phyloP scores from a whole-genome alignment of 257 asterid genomes.

The Nicotiana knightiana region DNA sequence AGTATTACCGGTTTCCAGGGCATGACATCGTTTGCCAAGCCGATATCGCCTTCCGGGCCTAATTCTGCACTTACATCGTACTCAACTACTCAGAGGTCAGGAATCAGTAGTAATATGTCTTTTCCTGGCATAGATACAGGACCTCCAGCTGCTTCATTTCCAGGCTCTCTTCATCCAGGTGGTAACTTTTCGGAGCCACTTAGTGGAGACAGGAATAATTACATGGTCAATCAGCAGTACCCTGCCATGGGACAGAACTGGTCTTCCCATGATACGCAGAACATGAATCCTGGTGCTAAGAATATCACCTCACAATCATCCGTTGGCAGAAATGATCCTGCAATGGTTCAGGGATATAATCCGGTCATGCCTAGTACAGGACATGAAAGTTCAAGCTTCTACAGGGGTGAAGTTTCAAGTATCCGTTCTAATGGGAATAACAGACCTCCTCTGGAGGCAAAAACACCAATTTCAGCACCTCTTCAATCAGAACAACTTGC shows the following conservation, averaged over 20 bases:
- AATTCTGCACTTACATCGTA: slow-evolving; percentile 35
- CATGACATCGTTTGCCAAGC: slow-evolving; percentile 29
- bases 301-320: slow-evolving; percentile 24
- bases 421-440: slow-evolving; percentile 27
- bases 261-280: slow-evolving; percentile 42
- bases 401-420: slow-evolving; percentile 18
- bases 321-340: slow-evolving; percentile 18
- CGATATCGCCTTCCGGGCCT: slow-evolving; percentile 48
- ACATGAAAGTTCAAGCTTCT: slow-evolving; percentile 18
- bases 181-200: slow-evolving; percentile 17
- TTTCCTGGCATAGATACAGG: slow-evolving; percentile 23
- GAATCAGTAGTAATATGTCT: slow-evolving; percentile 13
- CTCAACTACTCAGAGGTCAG: slow-evolving; percentile 27
- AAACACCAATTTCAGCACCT: slow-evolving; percentile 30
- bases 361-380: slow-evolving; percentile 13
- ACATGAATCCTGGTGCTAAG: slow-evolving; percentile 18
- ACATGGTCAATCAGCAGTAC: slow-evolving; percentile 33
- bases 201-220: slow-evolving; percentile 31
- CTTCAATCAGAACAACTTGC: slow-evolving; percentile 67
- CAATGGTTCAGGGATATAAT: slow-evolving; percentile 27
- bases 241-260: slow-evolving; percentile 34
- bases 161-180: slow-evolving; percentile 18
- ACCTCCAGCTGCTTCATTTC: slow-evolving; percentile 20
- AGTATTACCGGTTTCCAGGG: slow-evolving; percentile 30
- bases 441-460: slow-evolving; percentile 36